phyloP scores from a whole-genome alignment of 78 protist species.

The Speleostelium caveatum region DNA sequence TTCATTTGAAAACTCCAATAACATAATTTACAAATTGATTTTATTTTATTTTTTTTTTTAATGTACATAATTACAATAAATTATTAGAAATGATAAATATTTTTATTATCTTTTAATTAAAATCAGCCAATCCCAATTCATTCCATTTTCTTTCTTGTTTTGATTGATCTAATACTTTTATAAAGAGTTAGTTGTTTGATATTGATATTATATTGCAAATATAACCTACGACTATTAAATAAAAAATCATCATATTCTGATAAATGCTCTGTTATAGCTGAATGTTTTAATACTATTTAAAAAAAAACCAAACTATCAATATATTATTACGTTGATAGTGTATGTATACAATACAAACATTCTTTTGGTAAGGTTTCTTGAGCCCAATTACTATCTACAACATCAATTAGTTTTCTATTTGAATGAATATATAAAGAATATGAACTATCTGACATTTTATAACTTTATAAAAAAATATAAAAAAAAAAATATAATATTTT shows the following conservation, averaged over 20 bases:
- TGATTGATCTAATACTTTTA: background rate
- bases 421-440: background rate
- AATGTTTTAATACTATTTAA: background rate
- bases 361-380: background rate
- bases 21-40: too few relatives aligned
- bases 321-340: background rate
- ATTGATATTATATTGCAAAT: too few relatives aligned
- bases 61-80: too few relatives aligned
- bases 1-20: too few relatives aligned
- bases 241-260: background rate
- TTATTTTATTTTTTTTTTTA: too few relatives aligned
- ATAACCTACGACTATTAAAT: too few relatives aligned
- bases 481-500: too few relatives aligned
- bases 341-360: background rate
- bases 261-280: background rate
- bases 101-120: too few relatives aligned
- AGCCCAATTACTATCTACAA: background rate
- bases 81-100: too few relatives aligned
- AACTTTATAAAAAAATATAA: too few relatives aligned
- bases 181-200: too few relatives aligned
- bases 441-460: background rate
- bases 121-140: background rate
- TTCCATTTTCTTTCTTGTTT: background rate
- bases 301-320: background rate
- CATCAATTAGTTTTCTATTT: background rate